Evolutionary conservation across 1,284 basidiomycete species (phyloP).

Genomic region (Trametes hirsuta): DNA sequence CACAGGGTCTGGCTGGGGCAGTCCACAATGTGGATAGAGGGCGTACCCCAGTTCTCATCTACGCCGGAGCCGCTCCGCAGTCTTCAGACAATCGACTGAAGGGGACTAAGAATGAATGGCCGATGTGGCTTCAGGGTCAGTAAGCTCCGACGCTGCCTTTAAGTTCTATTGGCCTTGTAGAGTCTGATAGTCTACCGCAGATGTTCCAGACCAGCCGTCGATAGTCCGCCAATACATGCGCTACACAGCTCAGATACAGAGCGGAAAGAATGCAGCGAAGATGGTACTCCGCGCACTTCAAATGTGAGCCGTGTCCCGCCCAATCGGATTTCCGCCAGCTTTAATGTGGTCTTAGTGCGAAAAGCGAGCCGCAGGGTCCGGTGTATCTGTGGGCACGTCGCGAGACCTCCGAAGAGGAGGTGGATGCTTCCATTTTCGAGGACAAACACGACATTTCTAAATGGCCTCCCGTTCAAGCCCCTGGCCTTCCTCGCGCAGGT

Average conservation of each 20-base stretch:
- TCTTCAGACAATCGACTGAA: slow-evolving; percentile 55
- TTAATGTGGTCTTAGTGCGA: slow-evolving; percentile 45
- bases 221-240: slow-evolving; percentile 78
- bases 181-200: slow-evolving; percentile 35
- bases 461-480: slow-evolving; percentile 56
- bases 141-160: background rate
- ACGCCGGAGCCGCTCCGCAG: slow-evolving; percentile 69
- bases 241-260: slow-evolving; percentile 59
- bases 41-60: slow-evolving; percentile 68
- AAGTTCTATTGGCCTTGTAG: background rate
- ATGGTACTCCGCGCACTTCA: slow-evolving; percentile 62
- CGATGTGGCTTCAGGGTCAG: slow-evolving; percentile 70
- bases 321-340: background rate
- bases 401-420: slow-evolving; percentile 69
- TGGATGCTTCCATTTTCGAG: slow-evolving; percentile 43
- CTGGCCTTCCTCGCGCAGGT: slow-evolving; percentile 54
- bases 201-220: slow-evolving; percentile 67
- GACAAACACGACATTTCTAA: slow-evolving; percentile 37
- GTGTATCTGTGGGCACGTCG: slow-evolving; percentile 76
- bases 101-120: slow-evolving; percentile 73
- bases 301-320: slow-evolving; percentile 45
- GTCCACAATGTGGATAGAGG: slow-evolving; percentile 71
- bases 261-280: slow-evolving; percentile 51
- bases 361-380: slow-evolving; percentile 68
- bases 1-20: slow-evolving; percentile 52